Percentiles rank a stretch among this genome's conserved stretches.
phyloP scores from a whole-genome alignment of 257 asterid genomes.

The Rhazya stricta region DNA sequence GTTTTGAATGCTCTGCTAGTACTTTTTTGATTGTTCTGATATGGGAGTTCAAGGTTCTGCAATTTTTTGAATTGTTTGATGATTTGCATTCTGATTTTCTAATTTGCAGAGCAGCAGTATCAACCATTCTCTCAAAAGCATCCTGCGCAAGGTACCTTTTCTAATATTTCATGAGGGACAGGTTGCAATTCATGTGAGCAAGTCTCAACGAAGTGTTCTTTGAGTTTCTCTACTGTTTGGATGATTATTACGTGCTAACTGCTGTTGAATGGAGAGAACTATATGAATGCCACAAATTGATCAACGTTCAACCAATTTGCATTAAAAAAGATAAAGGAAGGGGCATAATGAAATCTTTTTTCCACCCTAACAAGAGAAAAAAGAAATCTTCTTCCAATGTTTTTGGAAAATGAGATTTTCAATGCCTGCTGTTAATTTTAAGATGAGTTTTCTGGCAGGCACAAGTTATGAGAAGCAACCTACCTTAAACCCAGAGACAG shows the following conservation, averaged over 20 bases:
- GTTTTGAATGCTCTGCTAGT: not conserved
- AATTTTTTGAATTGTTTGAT: constrained; percentile 1
- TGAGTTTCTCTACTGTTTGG: not conserved
- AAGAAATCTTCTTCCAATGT: not conserved
- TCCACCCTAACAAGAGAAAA: not conserved
- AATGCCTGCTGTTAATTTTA: not conserved
- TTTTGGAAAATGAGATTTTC: not conserved
- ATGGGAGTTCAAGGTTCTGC: not conserved
- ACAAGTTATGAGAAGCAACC: constrained; percentile 46
- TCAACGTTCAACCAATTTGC: not conserved
- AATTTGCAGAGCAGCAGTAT: constrained; percentile 56
- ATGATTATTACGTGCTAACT: not conserved
- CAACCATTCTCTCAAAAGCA: constrained; percentile 43
- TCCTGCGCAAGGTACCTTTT: constrained; percentile 47
- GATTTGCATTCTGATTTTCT: constrained; percentile 1
- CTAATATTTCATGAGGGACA: not conserved
- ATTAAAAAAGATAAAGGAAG: not conserved
- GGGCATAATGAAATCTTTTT: not conserved
- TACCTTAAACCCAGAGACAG: constrained; percentile 31
- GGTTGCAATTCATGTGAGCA: not conserved
- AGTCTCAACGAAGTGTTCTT: not conserved
- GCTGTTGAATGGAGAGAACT: not conserved
- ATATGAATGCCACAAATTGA: not conserved
- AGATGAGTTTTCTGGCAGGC: constrained; percentile 37
- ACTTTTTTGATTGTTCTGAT: not conserved